Evolutionary conservation across 2,329 filamentous ascomycete species (phyloP), one percentile per base, ranked within the genome.

Genomic region (Mycosphaerella sp.): DNA sequence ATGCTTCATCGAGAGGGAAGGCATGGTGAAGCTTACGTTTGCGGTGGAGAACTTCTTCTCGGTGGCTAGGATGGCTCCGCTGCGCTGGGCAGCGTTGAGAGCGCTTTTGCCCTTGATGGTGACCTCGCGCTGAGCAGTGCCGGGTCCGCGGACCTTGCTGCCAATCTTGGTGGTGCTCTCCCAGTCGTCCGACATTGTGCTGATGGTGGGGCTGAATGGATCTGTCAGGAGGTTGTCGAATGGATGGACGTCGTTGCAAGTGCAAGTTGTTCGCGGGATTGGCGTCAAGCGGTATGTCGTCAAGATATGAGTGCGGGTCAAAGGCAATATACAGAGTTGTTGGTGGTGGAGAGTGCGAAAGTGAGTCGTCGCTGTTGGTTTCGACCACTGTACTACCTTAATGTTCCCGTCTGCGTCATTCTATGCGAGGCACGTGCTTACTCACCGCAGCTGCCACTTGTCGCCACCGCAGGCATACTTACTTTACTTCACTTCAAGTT

Each of bases 81-180:
- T 79, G 58, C 93, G 84, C 73, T 87, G 83, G 25, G 93, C 93
- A 55, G 91, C 91, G 73, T 98, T 98, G 62, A 98, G 75, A 32
- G 89, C 81, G 53, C 75, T 76, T 71, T 87, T 89, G 68, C 91
- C 88, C 70, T 86, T 86, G 69, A 97, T 80, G 63, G 96, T 90
- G 3, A 86, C 94, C 79, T 96, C 89, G 62, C 88, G 87, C 61
- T 81, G 75, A 41, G 72, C 72, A 52, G 72, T 79, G 63, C 84
- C 86, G 61, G 83, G 79, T 59, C 81, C 80, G 66, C 83, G 82
- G 67, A 80, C 80, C 74, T 87, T 91, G 81, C 82, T 88, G 67
- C 93, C 93, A 68, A 98, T 97, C 80, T 93, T 95, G 74, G 89
- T 95, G 63, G 86, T 82, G 62, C 75, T 72, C 65, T 95, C 86